Base-by-base conservation (phyloP, 2,329 filamentous ascomycete species). In the Didymella arachidicola region DNA sequence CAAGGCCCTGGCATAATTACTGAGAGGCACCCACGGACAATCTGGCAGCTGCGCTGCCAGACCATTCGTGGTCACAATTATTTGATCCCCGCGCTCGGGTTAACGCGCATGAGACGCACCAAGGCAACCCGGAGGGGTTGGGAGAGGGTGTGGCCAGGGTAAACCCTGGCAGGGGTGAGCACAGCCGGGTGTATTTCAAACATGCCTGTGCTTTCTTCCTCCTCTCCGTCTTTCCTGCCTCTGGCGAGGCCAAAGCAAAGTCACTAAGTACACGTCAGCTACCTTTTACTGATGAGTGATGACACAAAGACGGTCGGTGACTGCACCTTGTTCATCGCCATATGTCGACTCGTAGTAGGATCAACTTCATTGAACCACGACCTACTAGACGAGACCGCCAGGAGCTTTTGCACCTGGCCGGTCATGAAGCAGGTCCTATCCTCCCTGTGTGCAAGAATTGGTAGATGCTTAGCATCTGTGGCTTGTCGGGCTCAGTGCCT, bases 1-100 rank as follows among this genome's bases (percentile, higher is more conserved):
- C 36, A 66, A 63, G 64, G 68, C 63, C 70, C 44, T 73, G 72
- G 72, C 71, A 69, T 27, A 30, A 66, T 72, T 73, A 64, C 67
- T 72, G 46, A 51, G 45, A 71, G 64, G 70, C 64, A 75, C 65
- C 59, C 63, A 61, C 47, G 46, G 34, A 60, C 43, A 32, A 11
- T 41, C n/a, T 27, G 30, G 3, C 51, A 12, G 34, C 18, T n/a
- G n/a, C 14, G 29, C 32, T 29, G 49, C 25, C 43, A 25, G 29
- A 30, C 44, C 38, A 55, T 49, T 49, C 53, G 45, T 55, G 32
- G 32, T 36, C 32, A n/a, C 5, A 12, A 34, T 7, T 34, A 4
- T 45, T 49, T 42, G 39, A 50, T 50, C 46, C 42, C 29, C 39
- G 43, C 45, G 46, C 44, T 50, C 22, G 48, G 22, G 27, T 49